phyloP scores from a whole-genome alignment of 2,329 filamentous ascomycete genomes.

The Fusarium sp. region DNA sequence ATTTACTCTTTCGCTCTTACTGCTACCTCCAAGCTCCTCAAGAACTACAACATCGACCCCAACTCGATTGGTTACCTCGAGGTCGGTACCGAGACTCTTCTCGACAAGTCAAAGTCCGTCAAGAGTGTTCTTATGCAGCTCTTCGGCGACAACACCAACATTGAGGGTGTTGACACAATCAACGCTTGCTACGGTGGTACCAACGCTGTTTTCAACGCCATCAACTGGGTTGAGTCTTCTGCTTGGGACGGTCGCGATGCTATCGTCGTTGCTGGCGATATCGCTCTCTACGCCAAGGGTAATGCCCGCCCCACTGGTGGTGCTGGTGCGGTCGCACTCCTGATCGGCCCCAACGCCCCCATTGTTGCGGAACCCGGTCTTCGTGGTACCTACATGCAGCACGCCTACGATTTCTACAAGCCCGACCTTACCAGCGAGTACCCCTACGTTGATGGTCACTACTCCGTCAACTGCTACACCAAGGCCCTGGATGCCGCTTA shows the following conservation, averaged over 20 bases:
- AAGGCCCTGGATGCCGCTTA: conserved; percentile 85
- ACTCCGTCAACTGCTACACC: conserved; percentile 84
- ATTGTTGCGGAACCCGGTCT: conserved; percentile 83
- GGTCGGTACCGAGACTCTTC: conserved; percentile 86
- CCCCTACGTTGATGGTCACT: conserved; percentile 86
- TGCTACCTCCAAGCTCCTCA: conserved; percentile 79
- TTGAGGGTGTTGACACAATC: conserved; percentile 85
- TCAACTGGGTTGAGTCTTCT: conserved; percentile 90
- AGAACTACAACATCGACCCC: conserved; percentile 85
- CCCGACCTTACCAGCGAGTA: conserved; percentile 89
- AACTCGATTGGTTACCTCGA: conserved; percentile 84
- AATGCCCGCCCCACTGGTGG: conserved; percentile 84
- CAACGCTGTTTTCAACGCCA: conserved; percentile 83
- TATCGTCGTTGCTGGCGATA: conserved; percentile 84
- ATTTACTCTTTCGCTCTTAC: conserved; percentile 90
- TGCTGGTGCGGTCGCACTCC: conserved; percentile 81
- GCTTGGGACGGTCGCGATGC: conserved; percentile 87
- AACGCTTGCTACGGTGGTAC: conserved; percentile 91
- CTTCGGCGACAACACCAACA: conserved; percentile 84
- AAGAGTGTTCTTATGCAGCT: conserved; percentile 91
- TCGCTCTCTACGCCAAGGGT: conserved; percentile 87
- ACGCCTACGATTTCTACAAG: conserved; percentile 93
- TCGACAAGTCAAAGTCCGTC: conserved; percentile 93
- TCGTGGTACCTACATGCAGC: conserved; percentile 83
- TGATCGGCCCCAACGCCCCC: conserved; percentile 82